Evolutionary conservation across 75 land plant species (phyloP).

Genomic region (Sequoia sempervirens): DNA sequence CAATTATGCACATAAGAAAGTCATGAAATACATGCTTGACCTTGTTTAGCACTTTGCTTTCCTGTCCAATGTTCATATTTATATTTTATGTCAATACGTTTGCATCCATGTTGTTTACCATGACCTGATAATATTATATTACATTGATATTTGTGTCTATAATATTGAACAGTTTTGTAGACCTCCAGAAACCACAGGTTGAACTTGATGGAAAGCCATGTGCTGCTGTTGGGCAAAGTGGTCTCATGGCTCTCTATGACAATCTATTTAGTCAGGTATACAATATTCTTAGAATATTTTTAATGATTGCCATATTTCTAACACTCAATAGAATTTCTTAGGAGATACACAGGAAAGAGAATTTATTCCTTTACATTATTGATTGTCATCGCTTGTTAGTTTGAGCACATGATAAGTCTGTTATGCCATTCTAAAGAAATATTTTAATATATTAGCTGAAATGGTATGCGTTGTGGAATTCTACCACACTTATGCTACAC

Average conservation of each 20-base stretch:
- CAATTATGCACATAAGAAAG: not conserved
- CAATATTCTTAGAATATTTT: not conserved
- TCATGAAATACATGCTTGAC: not conserved
- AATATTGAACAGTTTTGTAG: constrained; percentile 68
- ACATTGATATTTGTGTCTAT: constrained; percentile 1
- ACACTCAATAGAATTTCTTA: not conserved
- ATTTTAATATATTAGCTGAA: not conserved
- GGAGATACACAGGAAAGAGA: not conserved
- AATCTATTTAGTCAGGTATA: constrained; percentile 79
- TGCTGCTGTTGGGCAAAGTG: constrained; percentile 96
- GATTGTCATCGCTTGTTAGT: not conserved
- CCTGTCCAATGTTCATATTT: not conserved
- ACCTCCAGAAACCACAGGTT: constrained; percentile 83
- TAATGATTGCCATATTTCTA: not conserved
- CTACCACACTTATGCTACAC: not conserved
- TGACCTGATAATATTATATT: constrained; percentile 1
- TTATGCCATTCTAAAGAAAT: not conserved
- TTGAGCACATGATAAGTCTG: not conserved
- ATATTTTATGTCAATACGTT: not conserved
- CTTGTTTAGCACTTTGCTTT: not conserved
- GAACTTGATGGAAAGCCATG: constrained; percentile 96
- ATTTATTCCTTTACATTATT: not conserved
- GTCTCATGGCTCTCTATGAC: constrained; percentile 97
- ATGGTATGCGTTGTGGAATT: not conserved
- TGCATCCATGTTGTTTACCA: constrained; percentile 1